Conservation (phyloP, 2,329 filamentous ascomycete genomes). For the Venturia aucupariae region DNA sequence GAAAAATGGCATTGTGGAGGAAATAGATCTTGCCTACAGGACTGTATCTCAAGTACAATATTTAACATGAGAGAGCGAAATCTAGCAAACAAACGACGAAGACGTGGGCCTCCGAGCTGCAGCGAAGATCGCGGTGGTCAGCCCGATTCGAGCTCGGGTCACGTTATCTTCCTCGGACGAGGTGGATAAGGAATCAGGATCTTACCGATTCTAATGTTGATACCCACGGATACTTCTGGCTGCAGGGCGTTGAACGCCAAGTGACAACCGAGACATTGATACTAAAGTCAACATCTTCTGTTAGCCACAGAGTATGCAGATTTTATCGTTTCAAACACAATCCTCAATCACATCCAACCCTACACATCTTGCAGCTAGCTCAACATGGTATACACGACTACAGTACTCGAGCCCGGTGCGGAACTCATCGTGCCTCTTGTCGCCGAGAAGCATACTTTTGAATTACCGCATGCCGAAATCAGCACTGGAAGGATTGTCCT, state of each 20-base stretch:
- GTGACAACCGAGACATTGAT: background rate
- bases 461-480: background rate
- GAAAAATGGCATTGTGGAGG: constrained; percentile 1
- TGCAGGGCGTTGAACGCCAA: background rate
- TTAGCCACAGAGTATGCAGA: background rate
- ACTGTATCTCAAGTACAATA: background rate
- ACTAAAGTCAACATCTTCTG: background rate
- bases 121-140: background rate
- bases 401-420: background rate
- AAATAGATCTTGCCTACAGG: background rate
- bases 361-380: background rate
- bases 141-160: background rate
- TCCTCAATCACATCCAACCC: background rate
- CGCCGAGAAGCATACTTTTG: background rate
- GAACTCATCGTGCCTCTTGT: background rate
- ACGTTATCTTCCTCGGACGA: background rate
- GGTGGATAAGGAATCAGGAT: background rate
- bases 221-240: background rate
- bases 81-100: background rate
- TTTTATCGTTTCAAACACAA: background rate
- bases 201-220: background rate
- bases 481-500: constrained; percentile 4
- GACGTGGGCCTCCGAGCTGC: background rate
- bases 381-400: background rate
- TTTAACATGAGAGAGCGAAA: background rate